Evolutionary conservation across 768 basidiomycete genomes (phyloP), one percentile per base, ranked within the genome.

Genomic region (Sarcomyxa edulis): DNA sequence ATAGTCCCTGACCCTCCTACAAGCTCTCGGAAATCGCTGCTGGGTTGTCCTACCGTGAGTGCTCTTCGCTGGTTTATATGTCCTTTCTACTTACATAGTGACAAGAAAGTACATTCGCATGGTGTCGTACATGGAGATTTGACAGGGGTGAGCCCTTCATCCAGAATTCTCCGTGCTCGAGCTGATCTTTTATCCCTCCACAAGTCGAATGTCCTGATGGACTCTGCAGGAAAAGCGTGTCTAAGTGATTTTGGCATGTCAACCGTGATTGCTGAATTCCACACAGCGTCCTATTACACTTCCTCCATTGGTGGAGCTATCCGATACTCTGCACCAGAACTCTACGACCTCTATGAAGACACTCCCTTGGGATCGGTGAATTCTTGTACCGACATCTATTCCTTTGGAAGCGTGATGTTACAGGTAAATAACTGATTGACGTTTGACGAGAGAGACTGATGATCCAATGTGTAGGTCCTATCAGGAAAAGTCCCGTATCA

Each of bases 191-290:
- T 10, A 16, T 5, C n/a, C n/a, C n/a, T n/a, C n/a, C n/a, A 30
- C 6, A 27, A 65, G 65, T 54, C 49, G 1, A 65, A 68, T 43
- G 47, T 67, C 3, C 48, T 68, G 12, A 57, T 67, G 35, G 51
- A 64, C 37, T 48, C 55, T 3, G 47, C 53, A 3, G 51, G 52
- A 16, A 54, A 50, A 25, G 60, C 60, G 0, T 55, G 53, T 32
- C 48, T 67, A 7, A 56, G 54, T 14, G 66, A 65, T 47, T 65
- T 64, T 15, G 65, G 65, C 6, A 50, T 68, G 11, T 58, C 60
- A 8, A 46, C 45, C 10, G 48, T 64, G 18, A 42, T 55, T 22
- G 49, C 43, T 8, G 48, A 50, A 20, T 35, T 48, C 15, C 42
- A 48, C 21, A 40, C 45, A 4, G 38, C 37, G 2, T 49, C 50